Percentiles rank a stretch among this genome's conserved stretches.
phyloP scores from a whole-genome alignment of 768 basidiomycete genomes.

The Leccinum boreale region DNA sequence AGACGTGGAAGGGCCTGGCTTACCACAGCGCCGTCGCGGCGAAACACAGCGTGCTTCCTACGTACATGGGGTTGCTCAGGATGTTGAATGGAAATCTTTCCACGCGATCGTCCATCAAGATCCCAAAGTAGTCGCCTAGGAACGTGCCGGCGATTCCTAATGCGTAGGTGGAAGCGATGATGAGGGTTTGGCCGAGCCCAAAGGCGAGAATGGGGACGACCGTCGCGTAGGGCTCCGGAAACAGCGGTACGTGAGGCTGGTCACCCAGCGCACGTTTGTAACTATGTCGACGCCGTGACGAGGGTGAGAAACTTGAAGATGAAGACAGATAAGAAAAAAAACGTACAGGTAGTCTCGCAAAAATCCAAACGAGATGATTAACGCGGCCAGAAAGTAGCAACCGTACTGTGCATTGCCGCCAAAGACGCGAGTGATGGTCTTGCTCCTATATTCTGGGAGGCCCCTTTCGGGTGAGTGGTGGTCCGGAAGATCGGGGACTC shows the following conservation, averaged over 20 bases:
- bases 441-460: conserved; percentile 71
- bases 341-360: conserved; percentile 83
- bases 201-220: conserved; percentile 62
- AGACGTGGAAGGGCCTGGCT: conserved; percentile 25
- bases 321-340: conserved; percentile 7
- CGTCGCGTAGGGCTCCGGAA: conserved; percentile 64
- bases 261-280: conserved; percentile 72
- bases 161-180: conserved; percentile 84
- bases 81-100: conserved; percentile 97
- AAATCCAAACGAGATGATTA: conserved; percentile 85
- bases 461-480: neutral
- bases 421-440: conserved; percentile 81
- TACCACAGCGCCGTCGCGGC: conserved; percentile 83
- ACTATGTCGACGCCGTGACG: conserved; percentile 35
- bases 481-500: neutral
- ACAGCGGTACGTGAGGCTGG: conserved; percentile 67
- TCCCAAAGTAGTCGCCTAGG: conserved; percentile 81
- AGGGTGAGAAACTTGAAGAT: neutral
- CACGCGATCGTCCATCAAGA: conserved; percentile 85
- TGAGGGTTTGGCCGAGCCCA: conserved; percentile 74
- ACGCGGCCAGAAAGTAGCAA: conserved; percentile 81
- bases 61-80: conserved; percentile 93
- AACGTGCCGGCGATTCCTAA: conserved; percentile 94
- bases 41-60: conserved; percentile 91
- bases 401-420: conserved; percentile 70